Conservation (phyloP, 768 basidiomycete species). For the Dacryopinax primogenitus region DNA sequence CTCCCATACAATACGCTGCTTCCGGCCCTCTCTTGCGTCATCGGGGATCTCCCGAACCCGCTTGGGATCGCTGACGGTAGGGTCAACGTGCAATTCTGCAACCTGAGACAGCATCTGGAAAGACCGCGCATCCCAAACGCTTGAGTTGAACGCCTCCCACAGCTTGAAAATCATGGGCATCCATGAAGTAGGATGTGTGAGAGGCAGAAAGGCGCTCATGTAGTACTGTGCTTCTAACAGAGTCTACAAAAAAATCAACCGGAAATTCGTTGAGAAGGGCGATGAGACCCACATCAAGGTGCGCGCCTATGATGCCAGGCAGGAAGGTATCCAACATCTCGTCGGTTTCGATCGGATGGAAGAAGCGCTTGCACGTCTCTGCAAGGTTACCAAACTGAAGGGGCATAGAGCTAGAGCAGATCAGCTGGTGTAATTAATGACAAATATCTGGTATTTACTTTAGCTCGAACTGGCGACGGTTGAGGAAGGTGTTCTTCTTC, state of each 20-base stretch:
- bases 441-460: constrained; percentile 35
- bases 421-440: neutral
- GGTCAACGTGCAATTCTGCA: constrained; percentile 67
- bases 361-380: constrained; percentile 60
- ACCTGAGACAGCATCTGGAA: constrained; percentile 67
- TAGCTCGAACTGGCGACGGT: constrained; percentile 62
- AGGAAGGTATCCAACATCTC: constrained; percentile 83
- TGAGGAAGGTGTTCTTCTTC: constrained; percentile 62
- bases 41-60: constrained; percentile 53
- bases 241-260: constrained; percentile 33
- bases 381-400: constrained; percentile 53
- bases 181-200: constrained; percentile 74
- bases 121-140: constrained; percentile 82
- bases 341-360: constrained; percentile 72
- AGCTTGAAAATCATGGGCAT: constrained; percentile 69
- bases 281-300: constrained; percentile 54
- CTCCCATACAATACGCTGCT: constrained; percentile 13
- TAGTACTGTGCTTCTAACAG: constrained; percentile 75
- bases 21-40: constrained; percentile 45
- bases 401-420: neutral
- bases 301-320: constrained; percentile 61
- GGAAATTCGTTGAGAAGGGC: neutral
- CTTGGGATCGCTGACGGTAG: constrained; percentile 60
- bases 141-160: constrained; percentile 82
- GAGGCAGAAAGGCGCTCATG: constrained; percentile 71